Conservation (phyloP, 208 protist species). For the Blechomonas ayalai region DNA sequence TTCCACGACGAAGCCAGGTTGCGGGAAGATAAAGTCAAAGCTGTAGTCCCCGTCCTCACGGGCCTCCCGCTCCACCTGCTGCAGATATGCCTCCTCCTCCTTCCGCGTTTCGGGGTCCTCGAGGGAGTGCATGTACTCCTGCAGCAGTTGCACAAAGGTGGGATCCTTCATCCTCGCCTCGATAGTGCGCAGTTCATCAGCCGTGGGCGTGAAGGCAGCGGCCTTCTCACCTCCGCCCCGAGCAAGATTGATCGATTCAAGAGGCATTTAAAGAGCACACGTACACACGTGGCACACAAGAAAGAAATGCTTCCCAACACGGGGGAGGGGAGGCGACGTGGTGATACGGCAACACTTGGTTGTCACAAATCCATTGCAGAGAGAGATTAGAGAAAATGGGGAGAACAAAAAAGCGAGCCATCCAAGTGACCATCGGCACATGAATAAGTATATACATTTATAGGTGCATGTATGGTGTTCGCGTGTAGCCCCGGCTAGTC, state of each 20-base stretch:
- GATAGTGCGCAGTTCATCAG: conserved; percentile 70
- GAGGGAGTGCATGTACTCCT: conserved; percentile 85
- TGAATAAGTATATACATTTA: too few relatives aligned
- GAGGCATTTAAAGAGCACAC: conserved; percentile 24
- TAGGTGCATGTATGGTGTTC: too few relatives aligned
- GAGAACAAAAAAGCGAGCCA: conserved; percentile 2
- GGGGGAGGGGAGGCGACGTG: too few relatives aligned
- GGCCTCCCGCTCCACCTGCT: conserved; percentile 81
- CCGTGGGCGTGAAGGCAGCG: conserved; percentile 49
- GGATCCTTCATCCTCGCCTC: conserved; percentile 86
- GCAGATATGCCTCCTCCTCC: conserved; percentile 87
- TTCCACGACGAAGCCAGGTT: conserved; percentile 72
- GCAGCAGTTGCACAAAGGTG: conserved; percentile 79
- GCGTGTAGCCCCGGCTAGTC: too few relatives aligned
- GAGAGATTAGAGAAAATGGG: conserved; percentile 2
- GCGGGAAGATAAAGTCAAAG: conserved; percentile 89
- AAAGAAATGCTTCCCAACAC: too few relatives aligned
- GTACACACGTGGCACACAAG: not conserved
- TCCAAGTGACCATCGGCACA: too few relatives aligned
- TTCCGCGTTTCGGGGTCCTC: conserved; percentile 74
- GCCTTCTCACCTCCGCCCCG: conserved; percentile 6
- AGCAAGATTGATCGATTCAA: conserved; percentile 61
- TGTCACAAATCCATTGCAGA: not conserved
- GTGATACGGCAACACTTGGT: too few relatives aligned
- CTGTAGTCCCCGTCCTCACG: conserved; percentile 79